Evolutionary conservation across 2,329 filamentous ascomycete species (phyloP), one percentile per base, ranked within the genome.

Genomic region (Botryosphaeria dothidea): DNA sequence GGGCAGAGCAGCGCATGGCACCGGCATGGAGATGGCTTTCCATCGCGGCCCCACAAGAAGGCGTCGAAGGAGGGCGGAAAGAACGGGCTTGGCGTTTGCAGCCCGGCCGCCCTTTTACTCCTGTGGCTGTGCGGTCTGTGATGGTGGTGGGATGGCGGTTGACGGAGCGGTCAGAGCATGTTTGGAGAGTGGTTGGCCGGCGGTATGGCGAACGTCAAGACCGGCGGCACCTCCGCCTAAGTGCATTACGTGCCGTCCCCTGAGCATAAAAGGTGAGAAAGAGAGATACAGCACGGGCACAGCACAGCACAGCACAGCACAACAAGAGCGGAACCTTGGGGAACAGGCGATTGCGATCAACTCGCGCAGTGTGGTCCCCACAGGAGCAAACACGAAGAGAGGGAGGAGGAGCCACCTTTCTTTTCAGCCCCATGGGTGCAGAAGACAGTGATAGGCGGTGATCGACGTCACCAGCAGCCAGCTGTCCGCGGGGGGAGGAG

Each of bases 121-220:
- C 31, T 60, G 56, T 60, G 56, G 56, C 56, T 45, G 56, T 46
- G 56, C 38, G 41, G 56, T n/a, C n/a, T 15, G 51, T 56, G 54
- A 36, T 34, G 31, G 31, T 34, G 31, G 31, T 11, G 7, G 7
- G 31, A 11, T 34, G 31, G 31, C 31, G 31, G 31, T 11, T 34
- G 31, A 34, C 31, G 31, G 7, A 34, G 31, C 2, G 31, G 31
- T 34, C 31, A 34, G 31, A 34, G 31, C 31, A 34, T 34, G 7
- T 34, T 34, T 34, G 13, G 31, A 34, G 31, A 6, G 7, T 34
- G 31, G 31, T 11, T 8, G 31, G 31, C n/a, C 25, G 23, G 25
- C 41, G 41, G 43, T 29, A 3, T 11, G 43, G 38, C 23, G 21
- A 57, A 15, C 21, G n/a, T n/a, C n/a, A 25, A 8, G 29, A 29